A percentile compares a stretch with the other conserved stretches of the same genome.
These are phyloP conservation scores for Salix udensis DNA, from an alignment of 345 rosid species.

Conservation along the genomic window DNA sequence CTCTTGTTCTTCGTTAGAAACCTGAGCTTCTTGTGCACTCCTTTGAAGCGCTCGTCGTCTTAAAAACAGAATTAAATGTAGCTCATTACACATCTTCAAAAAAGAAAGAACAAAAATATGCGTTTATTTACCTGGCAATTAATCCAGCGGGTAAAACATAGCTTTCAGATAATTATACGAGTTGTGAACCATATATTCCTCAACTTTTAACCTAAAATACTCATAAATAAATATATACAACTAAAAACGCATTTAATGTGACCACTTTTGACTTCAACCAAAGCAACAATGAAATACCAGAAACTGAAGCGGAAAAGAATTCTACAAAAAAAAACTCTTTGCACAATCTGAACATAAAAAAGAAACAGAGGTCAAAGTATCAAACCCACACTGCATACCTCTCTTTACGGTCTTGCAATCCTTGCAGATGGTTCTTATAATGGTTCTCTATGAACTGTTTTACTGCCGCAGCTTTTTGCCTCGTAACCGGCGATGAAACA, in stretches of 20 bases:
- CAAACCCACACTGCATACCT: constrained; percentile 37
- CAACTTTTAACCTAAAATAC: not conserved
- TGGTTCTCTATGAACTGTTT: constrained; percentile 98
- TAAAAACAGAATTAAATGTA: constrained; percentile 12
- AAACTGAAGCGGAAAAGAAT: not conserved
- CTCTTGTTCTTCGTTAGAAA: constrained; percentile 79
- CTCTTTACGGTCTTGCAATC: constrained; percentile 87
- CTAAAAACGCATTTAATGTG: not conserved
- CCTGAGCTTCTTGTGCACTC: constrained; percentile 79
- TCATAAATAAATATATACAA: not conserved
- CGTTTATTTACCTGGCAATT: not conserved
- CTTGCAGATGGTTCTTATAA: constrained; percentile 88
- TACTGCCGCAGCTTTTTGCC: constrained; percentile 97
- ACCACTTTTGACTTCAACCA: constrained; percentile 10
- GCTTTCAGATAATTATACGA: not conserved
- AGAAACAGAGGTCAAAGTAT: not conserved
- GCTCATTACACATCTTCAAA: not conserved
- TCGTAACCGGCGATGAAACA: constrained; percentile 90
- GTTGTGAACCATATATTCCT: not conserved
- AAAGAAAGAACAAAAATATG: not conserved
- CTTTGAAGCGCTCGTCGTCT: constrained; percentile 79
- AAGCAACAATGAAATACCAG: not conserved
- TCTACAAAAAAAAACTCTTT: not conserved
- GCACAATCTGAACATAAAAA: not conserved
- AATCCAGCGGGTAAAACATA: not conserved